Percentiles rank a stretch among this genome's conserved stretches.
These are phyloP conservation scores for Calonectria henricotiae DNA, from an alignment of 2,329 filamentous ascomycete genomes.

Conservation along the genomic window DNA sequence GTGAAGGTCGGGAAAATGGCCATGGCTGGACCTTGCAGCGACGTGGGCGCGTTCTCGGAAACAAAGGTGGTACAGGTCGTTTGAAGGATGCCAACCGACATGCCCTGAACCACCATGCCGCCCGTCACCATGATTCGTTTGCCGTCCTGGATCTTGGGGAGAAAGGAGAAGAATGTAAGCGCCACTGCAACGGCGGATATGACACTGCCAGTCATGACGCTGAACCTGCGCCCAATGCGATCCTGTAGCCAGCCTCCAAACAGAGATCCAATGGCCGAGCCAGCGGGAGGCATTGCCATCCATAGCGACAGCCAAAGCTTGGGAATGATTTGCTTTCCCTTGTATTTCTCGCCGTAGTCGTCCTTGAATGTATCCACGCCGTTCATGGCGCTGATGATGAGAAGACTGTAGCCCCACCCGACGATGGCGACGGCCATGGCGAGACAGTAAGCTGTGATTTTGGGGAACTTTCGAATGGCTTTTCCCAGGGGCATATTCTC, in stretches of 20 bases:
- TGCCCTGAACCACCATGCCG: slow-evolving; percentile 51
- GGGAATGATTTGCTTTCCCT: slow-evolving; percentile 50
- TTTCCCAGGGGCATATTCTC: slow-evolving; percentile 48
- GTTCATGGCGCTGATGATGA: slow-evolving; percentile 52
- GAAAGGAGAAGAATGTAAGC: slow-evolving; percentile 53
- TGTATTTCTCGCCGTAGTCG: slow-evolving; percentile 51
- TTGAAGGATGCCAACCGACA: slow-evolving; percentile 51
- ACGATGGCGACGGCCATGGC: slow-evolving; percentile 51
- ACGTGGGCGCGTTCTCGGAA: slow-evolving; percentile 52
- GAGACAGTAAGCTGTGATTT: slow-evolving; percentile 50
- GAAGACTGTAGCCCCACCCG: slow-evolving; percentile 54
- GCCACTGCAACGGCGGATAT: slow-evolving; percentile 48
- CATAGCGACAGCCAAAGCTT: slow-evolving; percentile 53
- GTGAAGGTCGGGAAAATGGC: slow-evolving; percentile 53
- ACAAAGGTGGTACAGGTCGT: slow-evolving; percentile 60
- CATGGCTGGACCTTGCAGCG: slow-evolving; percentile 52
- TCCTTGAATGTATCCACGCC: slow-evolving; percentile 52
- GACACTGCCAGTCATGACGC: slow-evolving; percentile 49
- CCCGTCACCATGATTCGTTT: slow-evolving; percentile 51
- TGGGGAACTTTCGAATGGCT: slow-evolving; percentile 52
- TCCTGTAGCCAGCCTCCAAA: slow-evolving; percentile 54
- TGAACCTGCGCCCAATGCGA: slow-evolving; percentile 48
- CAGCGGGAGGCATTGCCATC: slow-evolving; percentile 47
- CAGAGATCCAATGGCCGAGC: slow-evolving; percentile 49
- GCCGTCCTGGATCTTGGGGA: slow-evolving; percentile 15